Evolutionary conservation across 116 monocot species (phyloP).

Genomic region (Zostera marina): DNA sequence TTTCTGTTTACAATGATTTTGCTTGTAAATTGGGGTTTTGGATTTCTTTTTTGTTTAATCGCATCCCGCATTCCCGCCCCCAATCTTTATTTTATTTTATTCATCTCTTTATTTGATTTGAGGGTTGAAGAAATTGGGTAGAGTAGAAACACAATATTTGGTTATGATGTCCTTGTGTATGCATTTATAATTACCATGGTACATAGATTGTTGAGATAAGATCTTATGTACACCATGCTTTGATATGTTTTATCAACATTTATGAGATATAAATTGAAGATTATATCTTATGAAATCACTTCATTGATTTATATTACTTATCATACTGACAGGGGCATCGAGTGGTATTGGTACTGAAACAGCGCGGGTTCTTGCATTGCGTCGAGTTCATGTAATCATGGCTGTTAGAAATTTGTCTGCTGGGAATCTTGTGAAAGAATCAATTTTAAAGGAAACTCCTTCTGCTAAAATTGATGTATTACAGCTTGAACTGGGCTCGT

Average conservation of each 20-base stretch:
- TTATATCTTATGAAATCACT: too few species aligned
- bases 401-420: constrained; percentile 10
- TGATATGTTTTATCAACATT: too few species aligned
- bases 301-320: neutral
- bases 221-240: too few species aligned
- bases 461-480: constrained; percentile 13
- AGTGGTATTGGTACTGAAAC: constrained; percentile 27
- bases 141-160: too few species aligned
- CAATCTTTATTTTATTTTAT: too few species aligned
- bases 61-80: neutral
- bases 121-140: too few species aligned
- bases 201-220: too few species aligned
- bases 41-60: neutral
- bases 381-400: constrained; percentile 14
- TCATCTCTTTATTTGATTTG: too few species aligned
- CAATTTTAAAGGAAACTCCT: constrained; percentile 9
- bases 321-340: constrained; percentile 14
- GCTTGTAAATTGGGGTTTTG: neutral
- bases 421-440: constrained; percentile 7
- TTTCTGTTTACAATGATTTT: neutral
- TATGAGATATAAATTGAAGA: too few species aligned
- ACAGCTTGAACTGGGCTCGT: constrained; percentile 16
- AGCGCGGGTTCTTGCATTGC: constrained; percentile 19
- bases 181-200: too few species aligned
- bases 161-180: too few species aligned